These are phyloP conservation scores for Globisporangium camurandrum DNA, from an alignment of 352 stramenopile species.

Conservation along the genomic window DNA sequence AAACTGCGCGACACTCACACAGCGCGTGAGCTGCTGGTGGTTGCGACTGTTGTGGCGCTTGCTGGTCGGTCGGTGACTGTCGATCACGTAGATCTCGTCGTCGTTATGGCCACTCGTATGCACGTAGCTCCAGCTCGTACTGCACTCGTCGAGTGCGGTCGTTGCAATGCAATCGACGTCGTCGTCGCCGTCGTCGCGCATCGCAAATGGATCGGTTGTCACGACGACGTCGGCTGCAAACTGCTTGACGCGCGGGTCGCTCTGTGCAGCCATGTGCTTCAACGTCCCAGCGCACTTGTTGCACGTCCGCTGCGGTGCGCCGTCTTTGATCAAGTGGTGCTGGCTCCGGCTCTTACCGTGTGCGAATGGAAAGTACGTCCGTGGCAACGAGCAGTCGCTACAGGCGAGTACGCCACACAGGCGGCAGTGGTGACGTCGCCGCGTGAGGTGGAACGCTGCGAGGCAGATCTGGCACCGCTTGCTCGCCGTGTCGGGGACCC, in stretches of 20 bases:
- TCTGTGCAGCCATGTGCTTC: constrained; percentile 49
- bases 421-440: constrained; percentile 82
- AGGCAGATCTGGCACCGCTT: constrained; percentile 57
- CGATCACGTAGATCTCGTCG: constrained; percentile 14
- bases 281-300: constrained; percentile 55
- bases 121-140: not conserved
- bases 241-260: constrained; percentile 46
- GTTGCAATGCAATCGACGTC: not conserved
- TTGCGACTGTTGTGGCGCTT: constrained; percentile 1
- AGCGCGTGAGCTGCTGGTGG: constrained; percentile 3
- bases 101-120: not conserved
- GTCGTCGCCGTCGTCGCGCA: constrained; percentile 4
- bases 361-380: constrained; percentile 59
- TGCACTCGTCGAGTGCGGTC: not conserved
- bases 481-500: constrained; percentile 62
- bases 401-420: constrained; percentile 67
- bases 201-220: constrained; percentile 1
- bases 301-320: constrained; percentile 63
- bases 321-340: constrained; percentile 64
- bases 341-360: constrained; percentile 34
- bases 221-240: constrained; percentile 21
- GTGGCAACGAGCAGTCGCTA: constrained; percentile 54
- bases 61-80: too few relatives aligned
- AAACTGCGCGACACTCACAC: not conserved
- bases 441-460: constrained; percentile 42